Evolutionary conservation across 2,329 filamentous ascomycete genomes (phyloP), one percentile per base, ranked within the genome.

Genomic region (Hymenoscyphus occultus): DNA sequence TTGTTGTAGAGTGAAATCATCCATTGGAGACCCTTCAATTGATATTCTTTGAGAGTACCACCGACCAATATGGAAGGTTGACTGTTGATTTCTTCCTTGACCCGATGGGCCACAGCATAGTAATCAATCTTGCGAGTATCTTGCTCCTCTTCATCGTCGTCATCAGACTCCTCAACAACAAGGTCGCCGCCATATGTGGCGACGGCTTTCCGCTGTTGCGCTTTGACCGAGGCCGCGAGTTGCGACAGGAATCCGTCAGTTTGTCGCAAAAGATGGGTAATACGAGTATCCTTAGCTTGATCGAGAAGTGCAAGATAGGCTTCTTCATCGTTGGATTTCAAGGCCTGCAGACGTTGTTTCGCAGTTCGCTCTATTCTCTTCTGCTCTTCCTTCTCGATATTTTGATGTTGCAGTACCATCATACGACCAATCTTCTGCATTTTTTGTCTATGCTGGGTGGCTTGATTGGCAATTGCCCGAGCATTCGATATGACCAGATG

Each of bases 1-100:
- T 99, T 99, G 88, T 99, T 99, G 85, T 98, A 99, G 14, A 99
- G 84, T 14, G 95, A 99, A 67, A 99, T 89, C 95, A 99, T 99
- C 95, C 95, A 99, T 78, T 99, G 94, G 59, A 99, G 82, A 84
- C 95, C 95, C 87, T 97, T 98, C 79, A 99, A 72, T 80, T 99
- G 95, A 79, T 99, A 99, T 77, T 99, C 95, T 78, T 99, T 99
- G 71, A 99, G 83, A 12, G 83, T 91, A 75, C 95, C 95, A 76
- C 95, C 95, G 68, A 98, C 92, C 67, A 99, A 84, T 56, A 96
- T 96, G 62, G 80, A 79, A 6, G 95, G 92, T 75, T 99, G 95
- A 67, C 84, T 83, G 0, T 86, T 90, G 72, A 99, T 90, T 70
- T 96, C 92, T 81, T 99, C 95, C 77, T 95, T 93, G 80, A 97